phyloP scores from a whole-genome alignment of 1,284 basidiomycete genomes.

The Phlebopus sp. region DNA sequence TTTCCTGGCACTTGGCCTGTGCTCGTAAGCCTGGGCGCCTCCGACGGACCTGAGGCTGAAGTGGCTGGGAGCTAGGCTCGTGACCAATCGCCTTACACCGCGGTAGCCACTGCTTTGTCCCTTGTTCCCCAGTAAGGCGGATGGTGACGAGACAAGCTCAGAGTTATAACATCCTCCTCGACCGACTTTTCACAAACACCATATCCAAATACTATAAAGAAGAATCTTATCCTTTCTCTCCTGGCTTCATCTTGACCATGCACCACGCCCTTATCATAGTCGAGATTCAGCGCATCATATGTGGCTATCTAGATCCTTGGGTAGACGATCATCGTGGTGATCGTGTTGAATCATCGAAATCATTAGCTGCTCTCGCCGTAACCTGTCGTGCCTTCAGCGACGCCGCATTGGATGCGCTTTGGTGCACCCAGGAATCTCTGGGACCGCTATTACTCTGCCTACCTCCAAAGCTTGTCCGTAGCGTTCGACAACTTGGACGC shows the following conservation, averaged over 20 bases:
- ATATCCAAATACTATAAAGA: no score
- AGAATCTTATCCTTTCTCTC: no score
- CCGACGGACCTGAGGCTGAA: no score
- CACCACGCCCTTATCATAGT: background rate
- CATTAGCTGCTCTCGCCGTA: background rate
- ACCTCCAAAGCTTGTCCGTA: background rate
- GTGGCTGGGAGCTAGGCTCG: no score
- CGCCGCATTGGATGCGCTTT: background rate
- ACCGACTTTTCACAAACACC: no score
- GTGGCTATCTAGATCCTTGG: background rate
- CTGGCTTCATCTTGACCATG: background rate
- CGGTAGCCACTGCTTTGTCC: no score
- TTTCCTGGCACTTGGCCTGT: no score
- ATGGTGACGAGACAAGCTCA: no score
- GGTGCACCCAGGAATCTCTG: background rate
- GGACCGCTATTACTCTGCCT: background rate
- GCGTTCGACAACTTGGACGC: background rate
- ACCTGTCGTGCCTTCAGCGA: background rate
- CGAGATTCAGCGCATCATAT: background rate
- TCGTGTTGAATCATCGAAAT: background rate
- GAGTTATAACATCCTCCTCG: no score
- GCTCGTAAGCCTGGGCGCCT: no score
- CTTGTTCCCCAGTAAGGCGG: no score
- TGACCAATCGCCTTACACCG: no score
- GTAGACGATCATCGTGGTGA: background rate